Evolutionary conservation across 2,329 filamentous ascomycete genomes (phyloP), one percentile per base, ranked within the genome.

Genomic region (Penicillium sp.): DNA sequence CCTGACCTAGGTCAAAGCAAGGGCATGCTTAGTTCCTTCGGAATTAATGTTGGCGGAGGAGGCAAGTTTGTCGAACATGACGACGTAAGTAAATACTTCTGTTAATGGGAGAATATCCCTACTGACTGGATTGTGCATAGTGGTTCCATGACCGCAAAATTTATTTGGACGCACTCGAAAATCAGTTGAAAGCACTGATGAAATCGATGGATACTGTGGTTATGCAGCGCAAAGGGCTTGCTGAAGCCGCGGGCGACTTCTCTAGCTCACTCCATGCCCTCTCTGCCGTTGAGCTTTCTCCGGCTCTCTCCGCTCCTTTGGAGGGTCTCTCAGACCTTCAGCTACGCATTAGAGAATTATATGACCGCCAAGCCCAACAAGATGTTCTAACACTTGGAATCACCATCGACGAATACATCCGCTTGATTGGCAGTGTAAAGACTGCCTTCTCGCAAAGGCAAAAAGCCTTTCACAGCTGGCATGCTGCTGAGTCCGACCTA

Each of bases 131-230:
- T 13, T 13, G 13, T 47, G 3, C 11, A 24, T 55, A 92, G 88
- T 99, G 93, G 94, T 99, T 99, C 77, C 93, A 99, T 66, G 94
- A 99, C 64, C 91, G 94, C 58, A 91, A 88, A 67, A 85, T 97
- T 51, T 99, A 99, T 69, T 84, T 99, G 10, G 94, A 99, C 71
- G 92, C 92, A 4, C 82, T 97, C 33, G 92, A 97, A 70, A 92
- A 86, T 65, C 93, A 97, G 72, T 82, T 97, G 56, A 96, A 92
- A 72, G 88, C 90, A 9, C 80, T 97, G 14, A 82, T 97, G 66
- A 97, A 97, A 76, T 90, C 92, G 16, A 95, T 96, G 76, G 94
- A 99, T 68, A 89, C 87, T 5, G 95, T 99, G 71, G 90, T 99
- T 1, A 83, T 83, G 31, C 94, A 99, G 75, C 87, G 94, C 54